Base-by-base conservation (phyloP, 2,329 filamentous ascomycete species). In the Lachnellula cervina region DNA sequence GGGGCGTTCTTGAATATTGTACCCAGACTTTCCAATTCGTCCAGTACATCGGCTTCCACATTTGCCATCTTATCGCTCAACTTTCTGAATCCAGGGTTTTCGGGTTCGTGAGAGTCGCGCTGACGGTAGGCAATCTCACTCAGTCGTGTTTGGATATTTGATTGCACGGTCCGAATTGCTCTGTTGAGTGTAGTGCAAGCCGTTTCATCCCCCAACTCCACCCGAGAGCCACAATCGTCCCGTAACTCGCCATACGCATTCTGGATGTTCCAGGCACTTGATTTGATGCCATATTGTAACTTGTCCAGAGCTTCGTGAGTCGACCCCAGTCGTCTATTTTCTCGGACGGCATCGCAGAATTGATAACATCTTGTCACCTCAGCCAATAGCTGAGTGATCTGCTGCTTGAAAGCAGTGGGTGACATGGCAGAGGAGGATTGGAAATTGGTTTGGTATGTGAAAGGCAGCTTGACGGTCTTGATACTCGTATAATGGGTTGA, bases 181-280 rank as follows among this genome's bases (percentile, higher is more conserved):
- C 25, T 17, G 4, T 52, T 51, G 3, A 62, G 4, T 25, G 44
- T n/a, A 37, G 42, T 35, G 5, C 54, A 40, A 11, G 60, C 40
- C 1, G n/a, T 32, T n/a, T 59, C 56, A 38, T 64, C 62, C 5
- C 62, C 62, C 9, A 62, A 46, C 50, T 64, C 62, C 52, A 64
- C 58, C 14, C 55, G 56, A 38, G 62, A 59, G 16, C 60, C 62
- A 54, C 58, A 34, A 35, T 52, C 19, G 13, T 51, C 54, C 21
- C 58, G 56, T 11, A 56, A 37, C 5, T 56, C 40, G 13, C 46
- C 50, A 48, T 51, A 64, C 34, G 49, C 28, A 16, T 34, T 42
- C 23, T 53, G 46, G 49, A 64, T 59, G 19, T 43, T 43, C 6
- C 40, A 34, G 23, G 49, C 46, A 40, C 52, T 45, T 13, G 46